phyloP scores from a whole-genome alignment of 139 green algal genomes.

The Axilococcus clingmanii region DNA sequence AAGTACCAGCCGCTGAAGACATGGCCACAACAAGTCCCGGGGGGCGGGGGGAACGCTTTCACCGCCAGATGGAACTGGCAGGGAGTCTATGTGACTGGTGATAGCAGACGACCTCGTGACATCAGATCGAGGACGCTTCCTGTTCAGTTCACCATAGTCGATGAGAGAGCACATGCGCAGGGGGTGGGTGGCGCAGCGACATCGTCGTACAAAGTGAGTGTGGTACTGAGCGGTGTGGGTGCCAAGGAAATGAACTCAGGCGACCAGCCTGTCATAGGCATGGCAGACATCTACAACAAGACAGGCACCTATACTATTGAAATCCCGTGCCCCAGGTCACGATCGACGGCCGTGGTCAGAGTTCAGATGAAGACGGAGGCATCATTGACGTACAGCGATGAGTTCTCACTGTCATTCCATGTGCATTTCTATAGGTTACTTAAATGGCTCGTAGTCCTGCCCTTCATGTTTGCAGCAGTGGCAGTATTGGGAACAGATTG shows the following conservation, averaged over 20 bases:
- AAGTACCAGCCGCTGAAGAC: slow-evolving; percentile 70
- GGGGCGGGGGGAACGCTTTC: slow-evolving; percentile 54
- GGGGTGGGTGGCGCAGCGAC: neutral
- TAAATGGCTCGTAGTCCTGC: slow-evolving; percentile 56
- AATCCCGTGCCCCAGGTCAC: slow-evolving; percentile 58
- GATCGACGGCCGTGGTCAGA: slow-evolving; percentile 55
- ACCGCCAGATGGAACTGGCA: slow-evolving; percentile 48
- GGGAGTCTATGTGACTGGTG: slow-evolving; percentile 55
- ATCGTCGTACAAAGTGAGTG: slow-evolving; percentile 1
- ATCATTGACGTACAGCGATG: slow-evolving; percentile 54
- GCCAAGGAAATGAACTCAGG: slow-evolving; percentile 58
- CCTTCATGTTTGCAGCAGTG: slow-evolving; percentile 31
- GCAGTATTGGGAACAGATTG: slow-evolving; percentile 21
- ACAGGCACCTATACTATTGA: slow-evolving; percentile 66
- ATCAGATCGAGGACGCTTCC: slow-evolving; percentile 62
- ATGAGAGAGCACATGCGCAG: slow-evolving; percentile 18
- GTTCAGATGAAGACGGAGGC: slow-evolving; percentile 64
- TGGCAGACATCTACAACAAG: slow-evolving; percentile 48
- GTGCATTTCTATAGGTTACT: slow-evolving; percentile 83
- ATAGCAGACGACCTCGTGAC: slow-evolving; percentile 48
- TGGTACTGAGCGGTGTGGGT: neutral
- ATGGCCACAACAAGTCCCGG: slow-evolving; percentile 39
- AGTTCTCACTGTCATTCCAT: slow-evolving; percentile 89
- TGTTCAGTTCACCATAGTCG: slow-evolving; percentile 50
- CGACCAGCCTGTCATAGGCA: slow-evolving; percentile 64